These are phyloP conservation scores for Cercophora samala DNA, from an alignment of 495 filamentous ascomycete genomes.

Conservation along the genomic window DNA sequence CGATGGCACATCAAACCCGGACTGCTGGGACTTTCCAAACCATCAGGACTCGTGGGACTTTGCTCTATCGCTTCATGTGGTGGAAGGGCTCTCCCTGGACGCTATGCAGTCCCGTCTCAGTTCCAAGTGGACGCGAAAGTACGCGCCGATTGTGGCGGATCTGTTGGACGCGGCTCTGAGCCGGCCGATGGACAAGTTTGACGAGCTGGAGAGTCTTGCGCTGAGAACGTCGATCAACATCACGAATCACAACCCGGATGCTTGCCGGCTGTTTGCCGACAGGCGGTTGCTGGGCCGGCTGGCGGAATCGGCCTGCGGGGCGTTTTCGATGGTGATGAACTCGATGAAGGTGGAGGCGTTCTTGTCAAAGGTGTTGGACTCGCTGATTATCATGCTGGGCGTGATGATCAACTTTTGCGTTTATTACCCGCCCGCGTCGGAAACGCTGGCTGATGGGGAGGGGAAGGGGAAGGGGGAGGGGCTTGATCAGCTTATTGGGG, in stretches of 20 bases:
- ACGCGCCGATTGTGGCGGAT: conserved; percentile 41
- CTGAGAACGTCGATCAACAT: conserved; percentile 80
- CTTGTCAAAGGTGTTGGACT: conserved; percentile 53
- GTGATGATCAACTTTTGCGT: conserved; percentile 89
- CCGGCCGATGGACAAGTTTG: conserved; percentile 31
- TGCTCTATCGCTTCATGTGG: conserved; percentile 38
- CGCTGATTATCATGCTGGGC: conserved; percentile 74
- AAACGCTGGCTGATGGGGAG: conserved; percentile 31
- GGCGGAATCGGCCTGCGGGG: conserved; percentile 39
- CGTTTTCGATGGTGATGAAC: conserved; percentile 44
- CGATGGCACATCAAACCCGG: conserved; percentile 30
- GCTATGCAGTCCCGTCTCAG: conserved; percentile 36
- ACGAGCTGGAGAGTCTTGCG: conserved; percentile 39
- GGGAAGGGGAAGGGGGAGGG: conserved; percentile 11
- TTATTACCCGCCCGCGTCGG: conserved; percentile 55
- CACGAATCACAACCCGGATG: conserved; percentile 72
- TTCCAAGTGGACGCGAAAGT: conserved; percentile 38
- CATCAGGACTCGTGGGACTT: conserved; percentile 38
- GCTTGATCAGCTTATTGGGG: conserved; percentile 45
- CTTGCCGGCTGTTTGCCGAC: conserved; percentile 63
- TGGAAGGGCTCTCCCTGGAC: conserved; percentile 44
- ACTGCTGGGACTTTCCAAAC: conserved; percentile 36
- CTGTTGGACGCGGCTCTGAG: conserved; percentile 35
- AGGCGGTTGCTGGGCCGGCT: conserved; percentile 56
- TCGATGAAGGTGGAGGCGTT: conserved; percentile 39